phyloP scores from a whole-genome alignment of 345 rosid genomes.

The Pistacia atlantica region DNA sequence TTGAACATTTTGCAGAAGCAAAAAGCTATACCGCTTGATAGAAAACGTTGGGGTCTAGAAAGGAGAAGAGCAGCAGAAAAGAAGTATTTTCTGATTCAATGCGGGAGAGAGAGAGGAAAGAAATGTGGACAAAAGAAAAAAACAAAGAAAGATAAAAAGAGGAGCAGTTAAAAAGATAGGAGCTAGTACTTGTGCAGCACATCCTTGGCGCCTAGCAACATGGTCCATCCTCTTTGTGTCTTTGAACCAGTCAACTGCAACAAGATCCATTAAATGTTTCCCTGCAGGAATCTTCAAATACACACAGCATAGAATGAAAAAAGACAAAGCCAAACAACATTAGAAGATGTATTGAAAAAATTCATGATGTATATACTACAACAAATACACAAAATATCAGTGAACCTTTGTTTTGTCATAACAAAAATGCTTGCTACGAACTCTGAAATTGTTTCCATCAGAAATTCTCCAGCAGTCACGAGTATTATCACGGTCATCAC shows the following conservation, averaged over 20 bases:
- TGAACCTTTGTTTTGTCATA: conserved; percentile 83
- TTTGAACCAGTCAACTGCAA: conserved; percentile 99
- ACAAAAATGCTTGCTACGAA: conserved; percentile 92
- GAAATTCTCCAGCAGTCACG: conserved; percentile 93
- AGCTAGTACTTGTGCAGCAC: conserved; percentile 86
- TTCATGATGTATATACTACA: not conserved
- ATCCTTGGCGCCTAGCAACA: conserved; percentile 89
- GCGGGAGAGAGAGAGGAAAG: not conserved
- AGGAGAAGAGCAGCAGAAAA: not conserved
- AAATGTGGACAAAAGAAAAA: not conserved
- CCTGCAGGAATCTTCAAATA: conserved; percentile 83
- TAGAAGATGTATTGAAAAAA: conserved; percentile 1
- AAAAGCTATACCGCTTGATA: not conserved
- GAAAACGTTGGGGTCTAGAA: not conserved
- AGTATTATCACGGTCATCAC: conserved; percentile 79
- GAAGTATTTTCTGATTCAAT: not conserved
- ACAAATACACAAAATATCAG: conserved; percentile 17
- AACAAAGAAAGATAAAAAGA: not conserved
- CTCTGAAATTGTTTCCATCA: conserved; percentile 88
- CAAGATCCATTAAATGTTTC: conserved; percentile 96
- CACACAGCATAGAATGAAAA: conserved; percentile 17
- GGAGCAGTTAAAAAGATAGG: not conserved
- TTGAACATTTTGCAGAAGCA: not conserved
- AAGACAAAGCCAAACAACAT: conserved; percentile 12
- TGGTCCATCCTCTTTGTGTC: conserved; percentile 96